Percentiles rank a stretch among this genome's conserved stretches.
These are phyloP conservation scores for Thalassiosira mediterranea DNA, from an alignment of 352 stramenopile species.

Conservation along the genomic window DNA sequence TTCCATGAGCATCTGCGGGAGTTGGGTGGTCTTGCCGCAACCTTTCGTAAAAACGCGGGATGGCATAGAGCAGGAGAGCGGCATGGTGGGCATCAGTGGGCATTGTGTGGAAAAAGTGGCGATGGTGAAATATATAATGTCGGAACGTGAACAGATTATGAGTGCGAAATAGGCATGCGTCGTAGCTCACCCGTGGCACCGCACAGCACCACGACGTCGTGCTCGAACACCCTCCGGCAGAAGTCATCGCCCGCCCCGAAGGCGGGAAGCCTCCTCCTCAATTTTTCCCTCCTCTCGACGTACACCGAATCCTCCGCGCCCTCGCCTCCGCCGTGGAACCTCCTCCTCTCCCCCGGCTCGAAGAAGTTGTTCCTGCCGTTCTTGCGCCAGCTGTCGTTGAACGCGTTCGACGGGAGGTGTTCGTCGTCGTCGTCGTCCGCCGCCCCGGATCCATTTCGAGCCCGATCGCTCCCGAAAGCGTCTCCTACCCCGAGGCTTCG, in stretches of 20 bases:
- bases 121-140: no score
- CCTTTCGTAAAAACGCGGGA: no score
- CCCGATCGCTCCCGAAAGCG: background rate
- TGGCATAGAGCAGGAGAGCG: no score
- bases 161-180: no score
- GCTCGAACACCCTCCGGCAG: background rate
- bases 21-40: no score
- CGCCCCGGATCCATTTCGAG: background rate
- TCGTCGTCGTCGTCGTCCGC: background rate
- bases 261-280: background rate
- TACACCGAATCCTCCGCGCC: conserved; percentile 5
- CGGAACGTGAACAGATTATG: no score
- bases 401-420: background rate
- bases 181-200: no score
- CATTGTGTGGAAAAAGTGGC: no score
- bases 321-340: background rate
- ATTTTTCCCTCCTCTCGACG: background rate
- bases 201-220: no score
- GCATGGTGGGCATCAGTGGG: no score
- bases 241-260: conserved; percentile 2
- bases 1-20: no score
- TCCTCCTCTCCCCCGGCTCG: background rate
- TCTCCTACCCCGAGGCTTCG: background rate
- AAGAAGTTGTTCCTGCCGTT: conserved; percentile 1
- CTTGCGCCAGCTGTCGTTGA: conserved; percentile 6